A percentile compares a stretch with the other conserved stretches of the same genome.
Evolutionary conservation across 2,329 filamentous ascomycete genomes (phyloP).

Genomic region (Colletotrichum simmondsii): DNA sequence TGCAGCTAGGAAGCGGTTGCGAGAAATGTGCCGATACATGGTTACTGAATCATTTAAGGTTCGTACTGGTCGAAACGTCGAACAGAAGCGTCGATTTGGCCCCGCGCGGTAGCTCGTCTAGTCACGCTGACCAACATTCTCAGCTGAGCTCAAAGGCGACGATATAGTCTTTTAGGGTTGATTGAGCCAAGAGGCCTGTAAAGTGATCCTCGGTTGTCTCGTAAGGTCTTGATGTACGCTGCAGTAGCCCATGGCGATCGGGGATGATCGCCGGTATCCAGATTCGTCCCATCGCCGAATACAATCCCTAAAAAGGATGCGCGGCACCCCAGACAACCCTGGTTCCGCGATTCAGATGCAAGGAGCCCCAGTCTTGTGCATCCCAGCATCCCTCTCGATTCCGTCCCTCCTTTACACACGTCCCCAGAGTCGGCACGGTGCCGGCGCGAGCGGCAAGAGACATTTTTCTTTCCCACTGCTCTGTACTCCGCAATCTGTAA

Average conservation of each 20-base stretch:
- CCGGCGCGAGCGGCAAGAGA: neutral
- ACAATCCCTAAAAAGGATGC: neutral
- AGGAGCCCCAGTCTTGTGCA: slow-evolving; percentile 2
- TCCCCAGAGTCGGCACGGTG: slow-evolving; percentile 17
- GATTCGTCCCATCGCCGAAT: slow-evolving; percentile 14
- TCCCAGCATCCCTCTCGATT: neutral
- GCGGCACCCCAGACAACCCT: neutral
- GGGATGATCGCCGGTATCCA: slow-evolving; percentile 2
- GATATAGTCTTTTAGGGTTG: neutral
- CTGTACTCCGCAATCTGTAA: neutral
- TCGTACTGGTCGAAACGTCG: slow-evolving; percentile 1
- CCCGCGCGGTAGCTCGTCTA: neutral
- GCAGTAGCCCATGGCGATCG: slow-evolving; percentile 9
- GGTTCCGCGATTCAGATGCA: slow-evolving; percentile 2
- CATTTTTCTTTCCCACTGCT: neutral
- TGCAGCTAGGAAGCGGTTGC: neutral
- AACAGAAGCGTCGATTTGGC: neutral
- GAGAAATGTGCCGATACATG: slow-evolving; percentile 14
- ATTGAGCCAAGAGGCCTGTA: neutral
- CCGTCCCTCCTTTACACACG: neutral
- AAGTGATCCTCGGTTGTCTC: neutral
- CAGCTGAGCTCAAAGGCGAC: neutral
- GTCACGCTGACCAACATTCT: neutral
- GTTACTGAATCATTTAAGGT: slow-evolving; percentile 18
- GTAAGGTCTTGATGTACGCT: neutral